Evolutionary conservation across 345 rosid genomes (phyloP), one percentile per base, ranked within the genome.

Genomic region (Acer campestre): DNA sequence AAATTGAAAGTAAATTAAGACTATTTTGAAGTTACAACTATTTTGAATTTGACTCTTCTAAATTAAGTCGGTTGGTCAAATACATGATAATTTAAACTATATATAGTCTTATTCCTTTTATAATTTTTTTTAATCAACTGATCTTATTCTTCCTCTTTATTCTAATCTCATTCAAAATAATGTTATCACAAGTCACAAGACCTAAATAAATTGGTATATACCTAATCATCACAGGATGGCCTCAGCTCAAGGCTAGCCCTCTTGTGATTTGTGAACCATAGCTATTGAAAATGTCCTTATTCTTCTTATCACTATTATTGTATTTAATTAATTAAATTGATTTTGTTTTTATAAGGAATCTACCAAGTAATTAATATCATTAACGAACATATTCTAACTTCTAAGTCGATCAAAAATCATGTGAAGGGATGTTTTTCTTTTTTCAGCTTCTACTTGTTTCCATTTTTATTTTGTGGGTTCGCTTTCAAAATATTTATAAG

Each of bases 221-320:
- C 77, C 61, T 46, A 63, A 63, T 64, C n/a, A 20, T 61, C 68
- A 73, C 67, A 61, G 42, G 76, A 73, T 23, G 12, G 25, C 10
- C 63, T 59, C 61, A 40, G 16, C 22, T 56, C 3, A 22, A 46
- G 12, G 73, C 23, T n/a, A 4, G 10, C 25, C 56, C 18, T 70
- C 38, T 31, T 31, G 38, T 31, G 38, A 62, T 71, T 55, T 62
- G 38, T 44, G 56, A 71, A 58, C 65, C n/a, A 8, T 29, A 51
- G 27, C 23, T 2, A 48, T 42, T 53, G 58, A 53, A 40, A 42
- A 67, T n/a, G 51, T 18, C 51, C 27, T 53, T 53, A 53, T 53
- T 53, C 58, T 53, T 51, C 5, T 16, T 18, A 51, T 6, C 3
- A 3, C 55, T 49, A 3, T 2, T 8, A 10, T 67, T 67, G 25